Evolutionary conservation across 495 filamentous ascomycete genomes (phyloP).

Genomic region (Aspergillus nidulans): DNA sequence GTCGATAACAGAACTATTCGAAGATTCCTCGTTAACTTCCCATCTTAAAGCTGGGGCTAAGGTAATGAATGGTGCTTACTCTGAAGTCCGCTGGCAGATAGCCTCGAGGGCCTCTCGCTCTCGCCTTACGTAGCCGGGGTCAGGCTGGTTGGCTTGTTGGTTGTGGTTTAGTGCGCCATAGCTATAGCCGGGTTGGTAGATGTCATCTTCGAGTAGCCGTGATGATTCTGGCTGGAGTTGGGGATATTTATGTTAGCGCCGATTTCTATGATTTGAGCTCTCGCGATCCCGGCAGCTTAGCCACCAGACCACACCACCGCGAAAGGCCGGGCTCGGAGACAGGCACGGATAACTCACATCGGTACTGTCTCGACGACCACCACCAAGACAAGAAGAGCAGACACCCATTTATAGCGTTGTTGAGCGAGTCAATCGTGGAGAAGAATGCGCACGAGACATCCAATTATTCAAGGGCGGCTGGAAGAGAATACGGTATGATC

Average conservation of each 20-base stretch:
- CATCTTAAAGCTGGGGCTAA: no score
- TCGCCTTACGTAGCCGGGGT: constrained; percentile 46
- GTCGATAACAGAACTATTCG: constrained; percentile 41
- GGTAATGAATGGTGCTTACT: constrained; percentile 28
- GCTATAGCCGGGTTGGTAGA: constrained; percentile 47
- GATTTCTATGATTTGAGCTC: not conserved
- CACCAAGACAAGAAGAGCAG: constrained; percentile 50
- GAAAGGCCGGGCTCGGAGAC: not conserved
- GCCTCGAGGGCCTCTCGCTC: constrained; percentile 50
- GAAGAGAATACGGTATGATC: not conserved
- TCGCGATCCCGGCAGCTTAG: not conserved
- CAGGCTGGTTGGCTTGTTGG: constrained; percentile 40
- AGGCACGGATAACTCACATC: constrained; percentile 35
- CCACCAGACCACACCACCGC: constrained; percentile 4
- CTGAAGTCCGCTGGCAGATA: constrained; percentile 50
- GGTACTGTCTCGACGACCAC: constrained; percentile 36
- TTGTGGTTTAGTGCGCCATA: constrained; percentile 40
- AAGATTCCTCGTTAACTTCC: not conserved
- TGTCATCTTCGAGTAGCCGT: constrained; percentile 48
- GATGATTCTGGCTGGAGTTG: constrained; percentile 42
- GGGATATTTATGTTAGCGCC: constrained; percentile 21
- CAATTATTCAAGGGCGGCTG: constrained; percentile 8
- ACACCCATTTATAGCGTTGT: constrained; percentile 40
- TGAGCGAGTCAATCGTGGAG: constrained; percentile 14
- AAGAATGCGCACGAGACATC: constrained; percentile 27